Evolutionary conservation across 306 rosid genomes (phyloP), one percentile per base, ranked within the genome.

Genomic region (Sicyos baderoa): DNA sequence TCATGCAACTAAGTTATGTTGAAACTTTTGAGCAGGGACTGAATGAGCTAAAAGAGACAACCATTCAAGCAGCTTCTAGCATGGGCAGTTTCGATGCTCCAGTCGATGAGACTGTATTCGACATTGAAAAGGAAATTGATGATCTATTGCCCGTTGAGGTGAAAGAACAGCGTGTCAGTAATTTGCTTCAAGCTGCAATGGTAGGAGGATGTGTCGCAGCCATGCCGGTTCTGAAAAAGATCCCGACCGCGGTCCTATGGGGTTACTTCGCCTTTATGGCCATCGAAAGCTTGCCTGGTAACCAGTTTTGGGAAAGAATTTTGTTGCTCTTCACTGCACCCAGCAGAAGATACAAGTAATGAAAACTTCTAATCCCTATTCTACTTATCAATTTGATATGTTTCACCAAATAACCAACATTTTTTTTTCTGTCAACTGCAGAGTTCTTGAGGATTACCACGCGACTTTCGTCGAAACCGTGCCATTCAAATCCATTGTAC

Each of bases 161-260:
- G 65, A 94, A 94, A 75, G 99, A 94, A 66, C 99, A 90, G 59
- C 94, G 99, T 4, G 63, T 90, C 14, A 94, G 99, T 72, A 94
- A 94, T 77, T 67, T 94, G 80, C 88, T 94, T 76, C 99, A 94
- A 77, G 74, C 99, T 15, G 16, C 45, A 59, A 81, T 93, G 97
- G 97, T 90, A 2, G 99, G 90, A 76, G 97, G 84, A 64, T 93
- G 99, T 57, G 89, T 93, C 57, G 96, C 99, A 45, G 99, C 99
- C 78, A 93, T 93, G 99, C 99, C 99, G 29, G 2, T 93, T 65
- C 85, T 93, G 49, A 93, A 93, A 80, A 90, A 15, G 84, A 93
- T 93, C 17, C 99, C 99, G n/a, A 93, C 97, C 35, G 86, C 99
- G n/a, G 97, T 93, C 71, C 97, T 93, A 6, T 93, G 99, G 99